These are phyloP conservation scores for Pseudofabraea citricarpa DNA, from an alignment of 2,329 filamentous ascomycete species.

Conservation along the genomic window DNA sequence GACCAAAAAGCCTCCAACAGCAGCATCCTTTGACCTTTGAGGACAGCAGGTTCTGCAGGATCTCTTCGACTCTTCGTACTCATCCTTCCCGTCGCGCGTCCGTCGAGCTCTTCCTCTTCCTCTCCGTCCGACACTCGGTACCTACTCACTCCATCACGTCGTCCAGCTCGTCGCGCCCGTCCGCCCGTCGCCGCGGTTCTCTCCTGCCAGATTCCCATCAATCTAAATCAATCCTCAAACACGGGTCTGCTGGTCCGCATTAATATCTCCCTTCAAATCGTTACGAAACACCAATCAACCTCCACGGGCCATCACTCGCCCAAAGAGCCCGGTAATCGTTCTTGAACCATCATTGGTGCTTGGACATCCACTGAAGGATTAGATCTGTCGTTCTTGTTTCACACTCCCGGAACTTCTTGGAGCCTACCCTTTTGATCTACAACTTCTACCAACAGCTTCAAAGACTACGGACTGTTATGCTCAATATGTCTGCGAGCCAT, in stretches of 20 bases:
- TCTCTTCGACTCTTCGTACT: constrained; percentile 37
- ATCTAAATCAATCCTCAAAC: constrained; percentile 15
- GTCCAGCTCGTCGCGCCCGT: no score
- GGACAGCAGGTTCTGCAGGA: constrained; percentile 85
- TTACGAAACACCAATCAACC: constrained; percentile 31
- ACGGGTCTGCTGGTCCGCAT: constrained; percentile 5
- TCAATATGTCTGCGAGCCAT: constrained; percentile 65
- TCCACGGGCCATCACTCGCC: constrained; percentile 32
- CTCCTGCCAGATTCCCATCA: constrained; percentile 7
- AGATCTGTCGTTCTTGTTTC: constrained; percentile 24
- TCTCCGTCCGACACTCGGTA: constrained; percentile 3
- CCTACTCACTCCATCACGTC: no score
- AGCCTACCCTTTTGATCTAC: constrained; percentile 8
- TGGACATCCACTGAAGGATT: constrained; percentile 17
- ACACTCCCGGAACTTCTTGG: constrained; percentile 18
- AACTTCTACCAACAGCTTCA: constrained; percentile 17
- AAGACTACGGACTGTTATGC: constrained; percentile 33
- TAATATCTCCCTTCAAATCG: constrained; percentile 12
- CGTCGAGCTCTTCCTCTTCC: constrained; percentile 5
- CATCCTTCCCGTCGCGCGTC: constrained; percentile 2
- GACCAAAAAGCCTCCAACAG: no score
- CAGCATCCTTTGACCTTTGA: no score
- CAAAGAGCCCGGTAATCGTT: constrained; percentile 9
- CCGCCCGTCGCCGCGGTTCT: no score
- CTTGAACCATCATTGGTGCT: constrained; percentile 13